Conservation (phyloP, 495 filamentous ascomycete genomes). For the Podospora comata region DNA sequence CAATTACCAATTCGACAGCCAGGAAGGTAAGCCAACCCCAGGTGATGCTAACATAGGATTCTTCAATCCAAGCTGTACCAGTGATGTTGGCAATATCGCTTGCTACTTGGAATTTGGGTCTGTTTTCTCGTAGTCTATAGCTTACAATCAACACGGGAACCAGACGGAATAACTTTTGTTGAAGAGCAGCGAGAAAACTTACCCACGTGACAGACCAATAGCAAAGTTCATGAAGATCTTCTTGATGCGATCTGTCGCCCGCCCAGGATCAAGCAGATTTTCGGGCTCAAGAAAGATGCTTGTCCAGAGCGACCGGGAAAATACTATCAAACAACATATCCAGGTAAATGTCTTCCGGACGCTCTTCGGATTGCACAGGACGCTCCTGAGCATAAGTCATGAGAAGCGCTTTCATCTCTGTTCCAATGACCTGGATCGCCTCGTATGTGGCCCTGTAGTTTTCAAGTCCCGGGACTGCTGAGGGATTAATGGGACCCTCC, state of each 20-base stretch:
- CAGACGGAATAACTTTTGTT: too few species aligned
- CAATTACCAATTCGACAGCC: background rate
- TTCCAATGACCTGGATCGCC: background rate
- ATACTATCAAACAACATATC: background rate
- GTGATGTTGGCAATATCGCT: background rate
- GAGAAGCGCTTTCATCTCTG: background rate
- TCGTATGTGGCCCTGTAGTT: background rate
- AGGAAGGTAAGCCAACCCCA: constrained; percentile 2
- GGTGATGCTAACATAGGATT: constrained; percentile 1
- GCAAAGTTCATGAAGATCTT: background rate
- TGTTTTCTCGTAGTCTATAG: background rate
- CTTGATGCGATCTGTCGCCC: background rate
- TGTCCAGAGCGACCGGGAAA: background rate
- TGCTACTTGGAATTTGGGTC: background rate
- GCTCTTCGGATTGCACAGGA: background rate
- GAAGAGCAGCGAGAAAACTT: background rate
- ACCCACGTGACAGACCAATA: background rate
- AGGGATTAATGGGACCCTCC: background rate
- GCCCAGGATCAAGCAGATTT: background rate
- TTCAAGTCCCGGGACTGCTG: background rate
- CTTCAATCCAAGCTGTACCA: background rate
- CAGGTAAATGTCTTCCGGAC: background rate
- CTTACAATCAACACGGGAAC: too few species aligned
- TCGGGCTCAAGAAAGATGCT: background rate
- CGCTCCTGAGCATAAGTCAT: background rate